These are phyloP conservation scores for Ophiocordyceps unilateralis DNA, from an alignment of 2,329 filamentous ascomycete genomes.

Conservation along the genomic window DNA sequence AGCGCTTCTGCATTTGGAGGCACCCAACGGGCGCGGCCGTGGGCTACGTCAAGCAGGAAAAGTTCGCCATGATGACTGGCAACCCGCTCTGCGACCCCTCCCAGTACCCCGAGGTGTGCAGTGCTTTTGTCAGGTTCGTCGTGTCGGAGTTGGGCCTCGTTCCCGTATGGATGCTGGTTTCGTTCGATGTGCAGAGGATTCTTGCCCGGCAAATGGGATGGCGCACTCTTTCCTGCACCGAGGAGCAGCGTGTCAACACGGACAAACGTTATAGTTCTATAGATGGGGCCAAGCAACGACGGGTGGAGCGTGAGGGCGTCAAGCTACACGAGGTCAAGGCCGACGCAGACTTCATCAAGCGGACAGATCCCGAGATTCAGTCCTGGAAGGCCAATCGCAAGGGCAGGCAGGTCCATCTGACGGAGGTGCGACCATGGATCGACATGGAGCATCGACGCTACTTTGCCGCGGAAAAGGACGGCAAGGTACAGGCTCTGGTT, in stretches of 20 bases:
- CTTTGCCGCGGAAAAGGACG: slow-evolving; percentile 62
- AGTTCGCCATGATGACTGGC: slow-evolving; percentile 71
- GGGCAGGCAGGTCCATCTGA: slow-evolving; percentile 75
- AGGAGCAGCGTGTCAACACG: slow-evolving; percentile 75
- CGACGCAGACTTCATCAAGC: slow-evolving; percentile 52
- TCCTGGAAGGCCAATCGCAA: slow-evolving; percentile 71
- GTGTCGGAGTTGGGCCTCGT: slow-evolving; percentile 53
- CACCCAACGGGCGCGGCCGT: slow-evolving; percentile 72
- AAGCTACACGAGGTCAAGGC: slow-evolving; percentile 57
- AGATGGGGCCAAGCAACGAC: slow-evolving; percentile 58
- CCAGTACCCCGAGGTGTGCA: slow-evolving; percentile 60
- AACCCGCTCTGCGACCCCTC: slow-evolving; percentile 68
- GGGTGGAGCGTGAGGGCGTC: slow-evolving; percentile 68
- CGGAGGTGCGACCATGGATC: slow-evolving; percentile 77
- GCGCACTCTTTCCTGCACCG: slow-evolving; percentile 75
- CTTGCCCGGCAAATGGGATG: slow-evolving; percentile 68
- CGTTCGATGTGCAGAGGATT: slow-evolving; percentile 58
- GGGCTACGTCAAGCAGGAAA: slow-evolving; percentile 60
- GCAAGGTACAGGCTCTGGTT: slow-evolving; percentile 59
- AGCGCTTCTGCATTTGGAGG: slow-evolving; percentile 76
- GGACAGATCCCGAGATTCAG: slow-evolving; percentile 54
- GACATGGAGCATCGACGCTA: slow-evolving; percentile 72
- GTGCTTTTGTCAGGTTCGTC: slow-evolving; percentile 58
- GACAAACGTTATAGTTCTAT: slow-evolving; percentile 44
- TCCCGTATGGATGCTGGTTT: slow-evolving; percentile 81